Evolutionary conservation across 768 basidiomycete species (phyloP).

Genomic region (Termitomyces sp.): DNA sequence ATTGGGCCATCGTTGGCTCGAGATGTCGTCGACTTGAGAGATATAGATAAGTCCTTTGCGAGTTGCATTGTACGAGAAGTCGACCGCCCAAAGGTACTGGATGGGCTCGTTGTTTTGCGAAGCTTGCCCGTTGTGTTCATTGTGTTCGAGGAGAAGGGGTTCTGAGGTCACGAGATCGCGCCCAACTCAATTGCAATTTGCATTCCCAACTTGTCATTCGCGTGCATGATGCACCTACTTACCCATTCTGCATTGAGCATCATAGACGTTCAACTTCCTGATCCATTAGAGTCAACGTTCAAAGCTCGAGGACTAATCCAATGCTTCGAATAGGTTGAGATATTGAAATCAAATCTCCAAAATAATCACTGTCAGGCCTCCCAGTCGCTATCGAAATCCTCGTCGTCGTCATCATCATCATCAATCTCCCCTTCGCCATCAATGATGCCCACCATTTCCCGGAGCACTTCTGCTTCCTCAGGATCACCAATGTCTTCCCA

Average conservation of each 20-base stretch:
- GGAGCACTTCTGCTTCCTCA: not conserved
- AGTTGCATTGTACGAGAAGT: slow-evolving; percentile 12
- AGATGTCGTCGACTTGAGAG: slow-evolving; percentile 3
- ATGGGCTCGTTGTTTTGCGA: slow-evolving; percentile 3
- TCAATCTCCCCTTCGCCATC: not conserved
- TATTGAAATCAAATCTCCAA: too few species aligned
- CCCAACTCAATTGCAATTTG: not conserved
- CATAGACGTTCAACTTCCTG: not conserved
- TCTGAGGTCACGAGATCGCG: slow-evolving; percentile 6
- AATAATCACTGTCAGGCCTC: too few species aligned
- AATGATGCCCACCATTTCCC: not conserved
- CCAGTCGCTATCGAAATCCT: not conserved
- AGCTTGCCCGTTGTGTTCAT: slow-evolving; percentile 9
- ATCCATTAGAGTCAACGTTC: not conserved
- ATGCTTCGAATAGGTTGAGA: too few species aligned
- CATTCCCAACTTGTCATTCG: too few species aligned
- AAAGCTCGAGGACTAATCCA: not conserved
- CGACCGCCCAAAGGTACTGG: not conserved
- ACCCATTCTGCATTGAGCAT: too few species aligned
- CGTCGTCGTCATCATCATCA: not conserved
- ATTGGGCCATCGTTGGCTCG: not conserved
- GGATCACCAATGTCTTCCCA: not conserved
- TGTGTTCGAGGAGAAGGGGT: not conserved
- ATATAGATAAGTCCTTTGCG: slow-evolving; percentile 11
- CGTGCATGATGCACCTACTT: too few species aligned